phyloP scores from a whole-genome alignment of 805 yeast genomes.

The Saturnispora mendoncae region DNA sequence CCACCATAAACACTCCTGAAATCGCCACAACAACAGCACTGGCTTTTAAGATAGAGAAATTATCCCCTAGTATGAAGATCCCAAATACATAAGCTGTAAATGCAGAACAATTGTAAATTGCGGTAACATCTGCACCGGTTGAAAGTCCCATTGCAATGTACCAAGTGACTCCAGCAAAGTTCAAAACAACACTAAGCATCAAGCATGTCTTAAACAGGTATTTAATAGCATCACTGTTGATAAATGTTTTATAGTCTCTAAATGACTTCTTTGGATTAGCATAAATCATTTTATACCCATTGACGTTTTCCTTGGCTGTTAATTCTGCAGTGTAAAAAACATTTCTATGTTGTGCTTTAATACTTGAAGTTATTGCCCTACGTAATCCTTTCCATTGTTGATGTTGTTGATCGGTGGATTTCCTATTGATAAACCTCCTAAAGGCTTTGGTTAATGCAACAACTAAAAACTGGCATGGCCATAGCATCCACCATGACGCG shows the following conservation, averaged over 20 bases:
- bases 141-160: conserved; percentile 74
- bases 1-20: conserved; percentile 68
- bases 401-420: conserved; percentile 14
- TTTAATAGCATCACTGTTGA: conserved; percentile 37
- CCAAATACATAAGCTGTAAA: conserved; percentile 83
- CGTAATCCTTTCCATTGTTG: conserved; percentile 28
- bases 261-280: conserved; percentile 26
- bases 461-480: conserved; percentile 56
- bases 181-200: conserved; percentile 47
- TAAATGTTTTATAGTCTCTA: conserved; percentile 26
- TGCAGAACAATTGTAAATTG: conserved; percentile 84
- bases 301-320: conserved; percentile 23
- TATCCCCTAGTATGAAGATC: conserved; percentile 61
- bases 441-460: conserved; percentile 41
- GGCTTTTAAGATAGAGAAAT: conserved; percentile 52
- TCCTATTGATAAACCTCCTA: conserved; percentile 22
- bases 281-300: conserved; percentile 23
- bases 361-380: conserved; percentile 28
- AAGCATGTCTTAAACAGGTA: conserved; percentile 39
- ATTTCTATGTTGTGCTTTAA: conserved; percentile 36
- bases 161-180: conserved; percentile 78
- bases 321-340: conserved; percentile 32
- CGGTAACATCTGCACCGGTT: conserved; percentile 79
- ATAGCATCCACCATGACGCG: conserved; percentile 64
- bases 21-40: conserved; percentile 64